Evolutionary conservation across 306 rosid genomes (phyloP).

Genomic region (Gynostemma pentaphyllum): DNA sequence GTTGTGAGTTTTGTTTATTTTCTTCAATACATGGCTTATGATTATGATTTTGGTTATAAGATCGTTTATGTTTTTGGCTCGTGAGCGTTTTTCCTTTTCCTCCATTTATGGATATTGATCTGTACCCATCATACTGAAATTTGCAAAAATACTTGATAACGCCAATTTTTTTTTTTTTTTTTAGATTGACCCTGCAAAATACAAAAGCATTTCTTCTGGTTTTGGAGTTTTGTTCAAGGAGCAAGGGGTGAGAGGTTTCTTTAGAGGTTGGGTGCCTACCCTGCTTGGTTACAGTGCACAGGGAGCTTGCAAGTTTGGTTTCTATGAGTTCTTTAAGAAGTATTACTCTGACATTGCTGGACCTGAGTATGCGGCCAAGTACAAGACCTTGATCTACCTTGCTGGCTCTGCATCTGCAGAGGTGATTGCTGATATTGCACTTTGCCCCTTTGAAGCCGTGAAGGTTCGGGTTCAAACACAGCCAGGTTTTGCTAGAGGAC

Average conservation of each 20-base stretch:
- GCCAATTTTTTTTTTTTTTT: not conserved
- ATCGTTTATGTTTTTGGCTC: too few relatives aligned
- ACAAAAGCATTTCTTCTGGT: conserved; percentile 77
- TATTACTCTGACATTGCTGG: conserved; percentile 92
- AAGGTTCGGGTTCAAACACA: conserved; percentile 98
- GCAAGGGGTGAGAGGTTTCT: conserved; percentile 79
- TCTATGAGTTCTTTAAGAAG: conserved; percentile 94
- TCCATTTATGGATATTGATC: not conserved
- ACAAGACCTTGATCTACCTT: conserved; percentile 93
- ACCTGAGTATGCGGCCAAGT: conserved; percentile 77
- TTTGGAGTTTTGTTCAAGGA: conserved; percentile 83
- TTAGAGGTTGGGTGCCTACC: conserved; percentile 96
- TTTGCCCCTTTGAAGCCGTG: conserved; percentile 94
- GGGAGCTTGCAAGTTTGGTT: conserved; percentile 96
- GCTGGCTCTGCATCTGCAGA: conserved; percentile 98
- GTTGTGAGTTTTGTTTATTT: too few relatives aligned
- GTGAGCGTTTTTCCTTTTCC: not conserved
- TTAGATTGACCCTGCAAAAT: conserved; percentile 90
- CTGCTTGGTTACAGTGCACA: conserved; percentile 94
- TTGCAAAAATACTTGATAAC: not conserved
- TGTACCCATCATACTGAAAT: not conserved
- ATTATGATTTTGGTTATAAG: too few relatives aligned
- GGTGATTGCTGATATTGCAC: conserved; percentile 81
- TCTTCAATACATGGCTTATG: too few relatives aligned
- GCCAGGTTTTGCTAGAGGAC: conserved; percentile 90